phyloP scores from a whole-genome alignment of 495 filamentous ascomycete genomes.

The Penicillium ochrochloron region DNA sequence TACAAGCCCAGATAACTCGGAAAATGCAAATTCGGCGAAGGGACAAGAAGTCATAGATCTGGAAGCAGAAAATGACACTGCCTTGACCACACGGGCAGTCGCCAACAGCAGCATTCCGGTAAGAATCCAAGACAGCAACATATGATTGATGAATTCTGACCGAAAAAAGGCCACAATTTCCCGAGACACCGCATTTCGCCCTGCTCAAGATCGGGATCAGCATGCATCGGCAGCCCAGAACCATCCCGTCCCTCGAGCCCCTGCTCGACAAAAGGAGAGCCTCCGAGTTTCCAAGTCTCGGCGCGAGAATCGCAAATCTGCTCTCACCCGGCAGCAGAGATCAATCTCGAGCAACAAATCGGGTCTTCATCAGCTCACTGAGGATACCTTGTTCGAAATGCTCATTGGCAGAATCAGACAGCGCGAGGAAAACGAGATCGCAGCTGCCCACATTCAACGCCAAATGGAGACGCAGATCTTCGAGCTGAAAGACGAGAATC shows the following conservation, averaged over 20 bases:
- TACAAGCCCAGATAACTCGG: background rate
- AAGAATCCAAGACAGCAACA: background rate
- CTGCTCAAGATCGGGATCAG: background rate
- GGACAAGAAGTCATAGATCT: background rate
- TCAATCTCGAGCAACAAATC: background rate
- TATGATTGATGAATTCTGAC: background rate
- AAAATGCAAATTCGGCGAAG: background rate
- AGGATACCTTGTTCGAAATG: slow-evolving; percentile 45
- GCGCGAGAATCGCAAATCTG: slow-evolving; percentile 17
- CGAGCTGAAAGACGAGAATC: slow-evolving; percentile 34
- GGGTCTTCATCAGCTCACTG: slow-evolving; percentile 25
- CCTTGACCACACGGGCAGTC: background rate
- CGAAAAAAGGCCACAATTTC: background rate
- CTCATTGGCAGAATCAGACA: slow-evolving; percentile 39
- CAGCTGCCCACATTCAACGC: slow-evolving; percentile 26
- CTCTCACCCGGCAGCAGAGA: slow-evolving; percentile 2
- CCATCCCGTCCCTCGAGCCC: background rate
- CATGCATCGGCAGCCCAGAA: background rate
- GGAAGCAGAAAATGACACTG: slow-evolving; percentile 1
- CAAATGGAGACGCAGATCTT: slow-evolving; percentile 34
- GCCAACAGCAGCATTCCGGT: background rate
- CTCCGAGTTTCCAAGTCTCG: slow-evolving; percentile 24
- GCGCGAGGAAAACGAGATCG: slow-evolving; percentile 42
- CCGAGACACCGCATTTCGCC: background rate
- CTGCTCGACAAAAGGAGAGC: slow-evolving; percentile 8